Evolutionary conservation across 345 rosid genomes (phyloP), one percentile per base, ranked within the genome.

Genomic region (Aegle marmelos): DNA sequence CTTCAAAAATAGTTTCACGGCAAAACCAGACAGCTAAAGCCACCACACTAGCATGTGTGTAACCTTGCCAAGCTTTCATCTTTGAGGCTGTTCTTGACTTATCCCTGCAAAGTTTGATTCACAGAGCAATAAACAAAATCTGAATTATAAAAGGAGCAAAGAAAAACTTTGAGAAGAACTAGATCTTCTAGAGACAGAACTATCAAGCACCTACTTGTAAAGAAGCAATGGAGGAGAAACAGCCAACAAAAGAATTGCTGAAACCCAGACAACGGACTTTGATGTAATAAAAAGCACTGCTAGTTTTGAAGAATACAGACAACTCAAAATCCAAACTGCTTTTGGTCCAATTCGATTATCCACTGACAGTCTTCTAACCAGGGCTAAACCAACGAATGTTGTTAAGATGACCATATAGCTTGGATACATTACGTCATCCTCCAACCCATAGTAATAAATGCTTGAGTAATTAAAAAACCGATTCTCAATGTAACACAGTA

Each of bases 11-110:
- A 36, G 98, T 91, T 87, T 94, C 99, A 67, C 98, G 95, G 88
- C 93, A 94, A 80, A 92, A 87, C 98, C 98, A 96, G 71, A 96
- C 94, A 6, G 98, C 90, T 59, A 94, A 62, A 71, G 94, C 88
- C 85, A 96, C 94, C 78, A 96, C 94, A 66, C 79, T 63, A 39
- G 94, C 95, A 85, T 96, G 99, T 28, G 82, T 87, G 86, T 92
- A 96, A 82, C 97, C 99, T 86, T 96, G 98, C 98, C 98, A 96
- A 80, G 92, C 86, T 89, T 91, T 96, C 99, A 96, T 96, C 87
- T 90, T 96, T 63, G 95, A 89, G 74, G 87, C 91, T 78, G 93
- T 80, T 82, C 91, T 89, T 10, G 95, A 83, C 87, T 90, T 94
- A 73, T 92, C 95, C 89, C 99, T 93, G 88, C 80, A 86, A 73